A percentile compares a stretch with the other conserved stretches of the same genome.
phyloP scores from a whole-genome alignment of 257 asterid genomes.

The Rhazya stricta region DNA sequence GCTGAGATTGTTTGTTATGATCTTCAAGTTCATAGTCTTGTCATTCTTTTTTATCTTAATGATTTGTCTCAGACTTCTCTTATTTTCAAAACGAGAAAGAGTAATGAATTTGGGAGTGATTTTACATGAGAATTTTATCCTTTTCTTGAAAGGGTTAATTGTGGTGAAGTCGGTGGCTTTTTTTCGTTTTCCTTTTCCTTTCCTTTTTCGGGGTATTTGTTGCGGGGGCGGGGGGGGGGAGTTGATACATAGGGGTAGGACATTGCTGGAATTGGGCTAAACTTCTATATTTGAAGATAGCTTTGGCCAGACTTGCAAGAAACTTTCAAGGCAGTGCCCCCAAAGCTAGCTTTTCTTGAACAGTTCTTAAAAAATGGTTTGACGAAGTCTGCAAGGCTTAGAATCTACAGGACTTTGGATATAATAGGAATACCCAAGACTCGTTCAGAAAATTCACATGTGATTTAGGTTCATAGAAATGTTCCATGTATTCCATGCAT shows the following conservation, averaged over 20 bases:
- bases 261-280: not conserved
- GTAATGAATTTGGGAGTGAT: not conserved
- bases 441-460: not conserved
- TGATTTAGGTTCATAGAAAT: too few relatives aligned
- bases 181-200: too few relatives aligned
- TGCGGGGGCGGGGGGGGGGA: not conserved
- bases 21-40: not conserved
- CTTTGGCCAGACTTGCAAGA: not conserved
- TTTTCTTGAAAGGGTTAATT: too few relatives aligned
- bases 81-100: too few relatives aligned
- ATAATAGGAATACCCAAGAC: too few relatives aligned
- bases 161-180: too few relatives aligned
- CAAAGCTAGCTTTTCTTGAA: not conserved
- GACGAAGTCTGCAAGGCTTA: too few relatives aligned
- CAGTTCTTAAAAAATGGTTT: not conserved
- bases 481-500: too few relatives aligned
- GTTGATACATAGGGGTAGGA: not conserved
- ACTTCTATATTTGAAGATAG: not conserved
- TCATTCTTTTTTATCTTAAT: not conserved
- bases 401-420: too few relatives aligned
- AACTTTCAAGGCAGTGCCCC: too few relatives aligned
- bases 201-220: too few relatives aligned
- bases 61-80: not conserved
- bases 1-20: not conserved
- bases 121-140: too few relatives aligned